These are phyloP conservation scores for Scheffersomyces cryptocercus DNA, from an alignment of 1,139 yeast species.

Conservation along the genomic window DNA sequence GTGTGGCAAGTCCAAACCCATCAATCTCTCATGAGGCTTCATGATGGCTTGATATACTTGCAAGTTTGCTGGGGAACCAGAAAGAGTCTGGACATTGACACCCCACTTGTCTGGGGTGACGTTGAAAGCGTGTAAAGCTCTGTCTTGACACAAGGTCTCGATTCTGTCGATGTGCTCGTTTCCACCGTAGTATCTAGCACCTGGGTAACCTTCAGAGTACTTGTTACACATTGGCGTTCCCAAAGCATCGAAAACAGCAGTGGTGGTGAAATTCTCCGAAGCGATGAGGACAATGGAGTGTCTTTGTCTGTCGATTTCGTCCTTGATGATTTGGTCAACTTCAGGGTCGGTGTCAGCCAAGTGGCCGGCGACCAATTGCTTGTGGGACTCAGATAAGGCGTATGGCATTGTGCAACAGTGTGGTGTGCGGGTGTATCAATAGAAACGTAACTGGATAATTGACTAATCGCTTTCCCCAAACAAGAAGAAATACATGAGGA, in stretches of 20 bases:
- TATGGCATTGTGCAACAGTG: constrained; percentile 36
- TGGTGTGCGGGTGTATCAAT: neutral
- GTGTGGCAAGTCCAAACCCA: constrained; percentile 97
- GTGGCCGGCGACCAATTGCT: constrained; percentile 66
- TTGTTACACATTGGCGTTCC: constrained; percentile 97
- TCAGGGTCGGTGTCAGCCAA: constrained; percentile 79
- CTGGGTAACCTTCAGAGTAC: constrained; percentile 87
- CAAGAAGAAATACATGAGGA: too few relatives aligned
- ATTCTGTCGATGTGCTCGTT: constrained; percentile 93
- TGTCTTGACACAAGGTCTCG: constrained; percentile 86
- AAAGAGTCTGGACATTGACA: constrained; percentile 92
- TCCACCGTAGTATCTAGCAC: constrained; percentile 88
- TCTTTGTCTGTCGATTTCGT: constrained; percentile 90
- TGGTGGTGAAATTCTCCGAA: constrained; percentile 95
- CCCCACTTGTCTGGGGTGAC: constrained; percentile 90
- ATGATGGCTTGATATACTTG: constrained; percentile 93
- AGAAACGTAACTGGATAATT: too few relatives aligned
- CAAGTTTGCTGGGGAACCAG: constrained; percentile 97
- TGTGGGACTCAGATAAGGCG: constrained; percentile 68
- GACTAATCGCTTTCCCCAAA: too few relatives aligned
- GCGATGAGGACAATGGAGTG: constrained; percentile 94
- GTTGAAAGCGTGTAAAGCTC: constrained; percentile 88
- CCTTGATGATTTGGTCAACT: constrained; percentile 77
- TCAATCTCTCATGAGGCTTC: constrained; percentile 92
- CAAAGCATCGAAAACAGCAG: constrained; percentile 92